phyloP scores from a whole-genome alignment of 768 basidiomycete genomes.

The Pleurotus ostreatus region DNA sequence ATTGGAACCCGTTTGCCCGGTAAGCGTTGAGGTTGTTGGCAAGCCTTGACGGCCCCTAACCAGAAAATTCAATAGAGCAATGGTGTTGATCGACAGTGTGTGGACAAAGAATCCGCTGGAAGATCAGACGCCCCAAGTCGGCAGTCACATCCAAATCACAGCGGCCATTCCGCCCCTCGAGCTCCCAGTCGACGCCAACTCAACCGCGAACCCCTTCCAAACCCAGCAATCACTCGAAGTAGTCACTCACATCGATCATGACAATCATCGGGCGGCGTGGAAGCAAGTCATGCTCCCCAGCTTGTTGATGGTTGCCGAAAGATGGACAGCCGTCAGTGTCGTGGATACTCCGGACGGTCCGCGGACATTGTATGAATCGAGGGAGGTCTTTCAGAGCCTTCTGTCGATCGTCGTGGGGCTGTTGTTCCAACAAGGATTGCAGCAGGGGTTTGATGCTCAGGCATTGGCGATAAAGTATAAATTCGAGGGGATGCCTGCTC shows the following conservation, averaged over 20 bases:
- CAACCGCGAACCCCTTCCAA: conserved; percentile 21
- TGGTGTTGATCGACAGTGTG: conserved; percentile 20
- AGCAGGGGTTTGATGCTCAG: conserved; percentile 6
- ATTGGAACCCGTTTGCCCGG: conserved; percentile 43
- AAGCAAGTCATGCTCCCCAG: conserved; percentile 19
- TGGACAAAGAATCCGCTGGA: conserved; percentile 14
- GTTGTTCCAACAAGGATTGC: conserved; percentile 1
- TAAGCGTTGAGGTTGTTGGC: conserved; percentile 3
- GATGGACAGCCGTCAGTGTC: conserved; percentile 24
- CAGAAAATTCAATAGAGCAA: conserved; percentile 14
- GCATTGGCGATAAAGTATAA: conserved; percentile 2
- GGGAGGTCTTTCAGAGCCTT: conserved; percentile 19
- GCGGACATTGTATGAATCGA: conserved; percentile 26
- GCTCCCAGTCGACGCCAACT: conserved; percentile 22
- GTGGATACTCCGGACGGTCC: conserved; percentile 13
- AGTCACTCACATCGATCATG: conserved; percentile 25
- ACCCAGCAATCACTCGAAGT: conserved; percentile 24
- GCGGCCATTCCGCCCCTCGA: conserved; percentile 28
- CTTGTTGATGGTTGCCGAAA: conserved; percentile 21
- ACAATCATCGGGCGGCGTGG: conserved; percentile 23
- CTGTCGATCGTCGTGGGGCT: background rate
- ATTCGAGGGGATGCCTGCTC: background rate
- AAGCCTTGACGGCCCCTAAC: background rate
- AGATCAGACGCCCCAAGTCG: conserved; percentile 21
- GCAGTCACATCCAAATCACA: conserved; percentile 20